Percentiles rank a stretch among this genome's conserved stretches.
Conservation (phyloP, 2,329 filamentous ascomycete genomes). For the Pseudocercospora vitis region DNA sequence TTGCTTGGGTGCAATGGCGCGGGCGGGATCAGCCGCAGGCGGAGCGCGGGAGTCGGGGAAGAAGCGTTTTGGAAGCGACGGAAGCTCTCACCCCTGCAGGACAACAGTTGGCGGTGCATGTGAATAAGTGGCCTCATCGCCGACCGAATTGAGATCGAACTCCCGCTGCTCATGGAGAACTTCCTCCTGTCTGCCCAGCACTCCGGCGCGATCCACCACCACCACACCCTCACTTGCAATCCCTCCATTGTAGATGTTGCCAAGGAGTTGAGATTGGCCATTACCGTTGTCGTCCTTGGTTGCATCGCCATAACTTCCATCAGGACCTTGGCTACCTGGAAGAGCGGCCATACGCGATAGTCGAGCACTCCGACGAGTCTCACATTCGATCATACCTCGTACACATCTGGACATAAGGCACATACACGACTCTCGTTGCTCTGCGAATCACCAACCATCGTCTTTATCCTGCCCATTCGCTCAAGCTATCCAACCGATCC, state of each 20-base stretch:
- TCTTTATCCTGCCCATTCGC: background rate
- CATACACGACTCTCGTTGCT: background rate
- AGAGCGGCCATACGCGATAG: slow-evolving; percentile 17
- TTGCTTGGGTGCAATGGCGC: no score
- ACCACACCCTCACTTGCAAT: slow-evolving; percentile 54
- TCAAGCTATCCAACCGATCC: background rate
- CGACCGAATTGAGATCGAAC: background rate
- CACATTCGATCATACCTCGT: background rate
- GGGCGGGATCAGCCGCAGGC: no score
- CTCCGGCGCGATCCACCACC: slow-evolving; percentile 42
- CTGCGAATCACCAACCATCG: background rate
- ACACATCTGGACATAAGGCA: slow-evolving; percentile 6
- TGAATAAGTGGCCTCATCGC: slow-evolving; percentile 9
- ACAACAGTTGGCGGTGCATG: background rate
- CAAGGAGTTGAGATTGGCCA: slow-evolving; percentile 54
- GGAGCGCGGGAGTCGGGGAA: background rate
- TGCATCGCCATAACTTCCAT: slow-evolving; percentile 34
- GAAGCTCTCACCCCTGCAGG: background rate
- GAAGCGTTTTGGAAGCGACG: background rate
- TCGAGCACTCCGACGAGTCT: background rate
- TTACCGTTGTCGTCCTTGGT: slow-evolving; percentile 48
- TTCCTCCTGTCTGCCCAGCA: slow-evolving; percentile 37
- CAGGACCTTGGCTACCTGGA: slow-evolving; percentile 26
- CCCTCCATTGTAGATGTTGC: slow-evolving; percentile 51
- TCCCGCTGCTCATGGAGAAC: slow-evolving; percentile 32